A percentile compares a stretch with the other conserved stretches of the same genome.
phyloP scores from a whole-genome alignment of 2,329 filamentous ascomycete genomes.

The Aspergillus alliaceus region DNA sequence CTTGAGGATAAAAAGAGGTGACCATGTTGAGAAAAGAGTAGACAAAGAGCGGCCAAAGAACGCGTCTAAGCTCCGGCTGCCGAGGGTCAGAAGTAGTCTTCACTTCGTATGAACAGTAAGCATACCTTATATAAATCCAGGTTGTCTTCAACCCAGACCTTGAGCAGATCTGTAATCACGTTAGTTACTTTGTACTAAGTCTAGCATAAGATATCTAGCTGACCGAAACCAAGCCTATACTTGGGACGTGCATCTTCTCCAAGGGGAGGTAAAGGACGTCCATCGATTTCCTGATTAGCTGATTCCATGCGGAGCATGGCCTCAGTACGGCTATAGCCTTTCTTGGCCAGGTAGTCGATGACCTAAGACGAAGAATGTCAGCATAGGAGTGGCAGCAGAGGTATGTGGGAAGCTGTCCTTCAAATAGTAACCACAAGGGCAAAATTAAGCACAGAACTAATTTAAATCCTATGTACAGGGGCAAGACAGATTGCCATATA shows the following conservation, averaged over 20 bases:
- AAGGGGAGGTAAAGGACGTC: constrained; percentile 66
- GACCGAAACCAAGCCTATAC: constrained; percentile 71
- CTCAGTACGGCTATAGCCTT: constrained; percentile 90
- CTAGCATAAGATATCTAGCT: constrained; percentile 13
- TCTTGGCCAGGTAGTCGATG: constrained; percentile 92
- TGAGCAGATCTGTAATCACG: constrained; percentile 58
- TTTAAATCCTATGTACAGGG: not conserved
- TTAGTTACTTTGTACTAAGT: not conserved
- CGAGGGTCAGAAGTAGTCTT: not conserved
- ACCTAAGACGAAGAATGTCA: constrained; percentile 53
- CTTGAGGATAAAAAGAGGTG: constrained; percentile 66
- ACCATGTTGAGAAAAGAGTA: constrained; percentile 87
- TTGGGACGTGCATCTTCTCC: constrained; percentile 75
- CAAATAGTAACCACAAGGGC: constrained; percentile 6
- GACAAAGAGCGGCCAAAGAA: constrained; percentile 92
- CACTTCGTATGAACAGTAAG: not conserved
- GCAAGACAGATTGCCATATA: not conserved
- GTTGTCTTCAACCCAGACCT: constrained; percentile 84
- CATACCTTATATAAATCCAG: constrained; percentile 88
- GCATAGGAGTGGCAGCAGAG: not conserved
- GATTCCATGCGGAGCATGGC: constrained; percentile 91
- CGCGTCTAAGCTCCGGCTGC: constrained; percentile 79
- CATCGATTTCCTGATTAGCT: constrained; percentile 76
- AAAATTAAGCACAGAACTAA: not conserved
- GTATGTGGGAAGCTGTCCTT: not conserved